A percentile compares a stretch with the other conserved stretches of the same genome.
These are phyloP conservation scores for Lipomyces kockii DNA, from an alignment of 805 yeast species.

Conservation along the genomic window DNA sequence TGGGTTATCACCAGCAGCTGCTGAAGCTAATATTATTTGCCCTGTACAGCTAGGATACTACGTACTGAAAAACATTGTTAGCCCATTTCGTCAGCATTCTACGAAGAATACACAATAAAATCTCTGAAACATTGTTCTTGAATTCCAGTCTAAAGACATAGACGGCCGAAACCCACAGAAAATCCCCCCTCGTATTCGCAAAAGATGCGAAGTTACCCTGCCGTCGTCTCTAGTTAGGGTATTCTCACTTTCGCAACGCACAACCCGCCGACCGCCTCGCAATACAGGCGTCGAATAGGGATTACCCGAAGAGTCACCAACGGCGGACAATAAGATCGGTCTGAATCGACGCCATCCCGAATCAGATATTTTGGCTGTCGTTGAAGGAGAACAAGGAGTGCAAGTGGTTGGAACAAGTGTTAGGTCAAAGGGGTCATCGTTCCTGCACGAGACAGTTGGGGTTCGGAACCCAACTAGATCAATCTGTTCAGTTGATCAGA, in stretches of 20 bases:
- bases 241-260: background rate
- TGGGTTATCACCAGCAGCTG: background rate
- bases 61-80: background rate
- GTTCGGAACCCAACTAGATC: background rate
- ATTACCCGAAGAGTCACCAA: background rate
- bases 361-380: background rate
- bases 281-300: background rate
- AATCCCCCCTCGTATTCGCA: too few species aligned
- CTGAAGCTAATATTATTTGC: background rate
- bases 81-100: too few species aligned
- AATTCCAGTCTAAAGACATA: too few species aligned
- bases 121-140: too few species aligned
- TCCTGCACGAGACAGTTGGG: background rate
- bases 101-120: too few species aligned
- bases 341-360: background rate
- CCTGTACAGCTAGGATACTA: background rate
- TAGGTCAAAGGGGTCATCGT: background rate
- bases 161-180: too few species aligned
- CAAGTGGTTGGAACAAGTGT: background rate
- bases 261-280: background rate
- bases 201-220: background rate
- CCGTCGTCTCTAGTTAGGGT: background rate
- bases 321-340: background rate
- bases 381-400: background rate
- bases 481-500: background rate